Conservation (phyloP, 306 rosid species). For the Gillenia trifoliata region DNA sequence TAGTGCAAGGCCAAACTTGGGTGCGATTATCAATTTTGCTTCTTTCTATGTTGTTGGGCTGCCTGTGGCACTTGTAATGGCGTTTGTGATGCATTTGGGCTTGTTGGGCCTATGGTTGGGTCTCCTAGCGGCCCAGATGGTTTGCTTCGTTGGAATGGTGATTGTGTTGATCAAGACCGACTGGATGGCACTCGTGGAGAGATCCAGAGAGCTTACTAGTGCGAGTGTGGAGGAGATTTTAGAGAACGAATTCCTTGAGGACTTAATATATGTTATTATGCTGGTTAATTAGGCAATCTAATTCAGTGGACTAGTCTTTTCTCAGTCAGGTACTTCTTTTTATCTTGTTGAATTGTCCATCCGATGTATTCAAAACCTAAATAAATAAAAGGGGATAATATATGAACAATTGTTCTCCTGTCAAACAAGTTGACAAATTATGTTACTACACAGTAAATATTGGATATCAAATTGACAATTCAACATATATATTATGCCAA, state of each 20-base stretch:
- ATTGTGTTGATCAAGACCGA: not conserved
- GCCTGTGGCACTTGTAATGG: not conserved
- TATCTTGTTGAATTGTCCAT: too few species aligned
- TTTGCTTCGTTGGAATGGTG: not conserved
- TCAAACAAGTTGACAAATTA: too few species aligned
- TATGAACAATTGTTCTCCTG: too few species aligned
- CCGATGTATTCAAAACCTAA: too few species aligned
- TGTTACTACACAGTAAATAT: too few species aligned
- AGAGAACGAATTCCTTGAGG: not conserved
- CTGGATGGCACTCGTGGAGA: not conserved
- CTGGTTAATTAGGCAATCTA: not conserved
- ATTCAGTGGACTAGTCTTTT: too few species aligned
- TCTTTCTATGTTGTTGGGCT: not conserved
- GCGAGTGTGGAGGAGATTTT: not conserved
- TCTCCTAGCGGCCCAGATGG: not conserved
- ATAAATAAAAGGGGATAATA: too few species aligned
- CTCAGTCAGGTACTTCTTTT: too few species aligned
- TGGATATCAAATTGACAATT: too few species aligned
- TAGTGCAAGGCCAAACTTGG: constrained; percentile 30
- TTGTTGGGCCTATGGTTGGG: not conserved
- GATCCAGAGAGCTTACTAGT: constrained; percentile 5
- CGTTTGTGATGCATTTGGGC: not conserved
- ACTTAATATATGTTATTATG: not conserved
- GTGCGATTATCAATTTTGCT: not conserved
- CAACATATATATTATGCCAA: too few species aligned